phyloP scores from a whole-genome alignment of 768 basidiomycete genomes.

The Mycena amicta region DNA sequence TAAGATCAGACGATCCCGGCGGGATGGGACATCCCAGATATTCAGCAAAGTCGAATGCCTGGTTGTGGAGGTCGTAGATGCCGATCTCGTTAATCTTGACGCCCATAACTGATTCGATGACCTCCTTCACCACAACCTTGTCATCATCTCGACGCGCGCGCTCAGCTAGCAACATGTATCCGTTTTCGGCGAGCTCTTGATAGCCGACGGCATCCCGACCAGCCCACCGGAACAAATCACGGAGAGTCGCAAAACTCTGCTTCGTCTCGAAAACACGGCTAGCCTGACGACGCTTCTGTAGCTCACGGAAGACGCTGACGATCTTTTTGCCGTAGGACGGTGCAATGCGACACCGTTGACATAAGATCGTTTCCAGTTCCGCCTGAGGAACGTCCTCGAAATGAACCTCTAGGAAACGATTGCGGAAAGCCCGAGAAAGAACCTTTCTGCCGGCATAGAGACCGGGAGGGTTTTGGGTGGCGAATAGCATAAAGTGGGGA shows the following conservation, averaged over 20 bases:
- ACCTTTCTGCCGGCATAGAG: slow-evolving; percentile 94
- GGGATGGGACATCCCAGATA: slow-evolving; percentile 63
- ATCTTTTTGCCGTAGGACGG: slow-evolving; percentile 92
- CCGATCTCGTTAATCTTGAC: slow-evolving; percentile 74
- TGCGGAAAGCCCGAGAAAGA: slow-evolving; percentile 93
- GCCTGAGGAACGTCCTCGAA: slow-evolving; percentile 95
- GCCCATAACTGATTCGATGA: slow-evolving; percentile 88
- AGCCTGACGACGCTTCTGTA: slow-evolving; percentile 89
- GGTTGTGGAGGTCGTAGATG: slow-evolving; percentile 63
- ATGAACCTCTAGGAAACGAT: slow-evolving; percentile 96
- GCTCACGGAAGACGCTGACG: slow-evolving; percentile 87
- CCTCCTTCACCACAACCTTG: slow-evolving; percentile 85
- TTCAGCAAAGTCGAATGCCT: slow-evolving; percentile 39
- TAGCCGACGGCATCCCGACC: slow-evolving; percentile 86
- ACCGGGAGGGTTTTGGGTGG: slow-evolving; percentile 97
- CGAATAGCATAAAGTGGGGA: slow-evolving; percentile 96
- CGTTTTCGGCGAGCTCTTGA: slow-evolving; percentile 92
- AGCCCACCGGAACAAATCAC: slow-evolving; percentile 98
- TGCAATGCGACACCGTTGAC: slow-evolving; percentile 87
- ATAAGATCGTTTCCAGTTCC: slow-evolving; percentile 93
- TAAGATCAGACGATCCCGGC: slow-evolving; percentile 47
- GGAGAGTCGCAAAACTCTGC: slow-evolving; percentile 93
- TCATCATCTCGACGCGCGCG: slow-evolving; percentile 85
- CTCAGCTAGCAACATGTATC: slow-evolving; percentile 97
- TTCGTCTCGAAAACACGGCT: slow-evolving; percentile 97